Conservation (phyloP, 1,284 basidiomycete species). For the Tylopilus sp. region DNA sequence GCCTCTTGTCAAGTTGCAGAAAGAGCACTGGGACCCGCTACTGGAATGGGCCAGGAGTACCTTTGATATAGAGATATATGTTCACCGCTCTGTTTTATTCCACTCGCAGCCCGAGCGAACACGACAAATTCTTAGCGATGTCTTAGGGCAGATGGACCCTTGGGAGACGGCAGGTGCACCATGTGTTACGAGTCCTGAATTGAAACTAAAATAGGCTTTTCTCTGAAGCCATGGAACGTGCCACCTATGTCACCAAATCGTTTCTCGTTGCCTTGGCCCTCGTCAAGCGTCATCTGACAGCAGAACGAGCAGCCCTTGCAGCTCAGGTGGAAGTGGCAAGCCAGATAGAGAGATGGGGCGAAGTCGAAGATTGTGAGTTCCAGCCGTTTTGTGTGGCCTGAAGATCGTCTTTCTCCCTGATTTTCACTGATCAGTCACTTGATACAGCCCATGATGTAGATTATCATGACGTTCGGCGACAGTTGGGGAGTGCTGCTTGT, state of each 20-base stretch:
- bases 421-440: constrained; percentile 12
- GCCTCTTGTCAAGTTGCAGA: constrained; percentile 76
- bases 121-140: constrained; percentile 52
- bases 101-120: constrained; percentile 69
- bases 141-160: constrained; percentile 63
- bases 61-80: constrained; percentile 64
- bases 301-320: constrained; percentile 82
- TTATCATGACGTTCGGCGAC: constrained; percentile 87
- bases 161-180: constrained; percentile 86
- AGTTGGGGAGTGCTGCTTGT: constrained; percentile 78
- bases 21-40: constrained; percentile 88
- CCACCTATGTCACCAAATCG: constrained; percentile 88
- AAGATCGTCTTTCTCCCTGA: constrained; percentile 1
- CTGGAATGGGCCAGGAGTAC: constrained; percentile 72
- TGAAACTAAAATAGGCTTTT: background rate
- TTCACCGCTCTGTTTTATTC: constrained; percentile 66
- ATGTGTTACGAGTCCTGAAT: background rate
- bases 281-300: constrained; percentile 69
- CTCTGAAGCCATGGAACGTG: constrained; percentile 81
- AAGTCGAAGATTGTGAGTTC: constrained; percentile 94
- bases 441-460: constrained; percentile 90
- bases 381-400: constrained; percentile 1
- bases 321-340: constrained; percentile 92
- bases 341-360: constrained; percentile 96
- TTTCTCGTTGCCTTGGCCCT: constrained; percentile 88